Conservation (phyloP, 495 filamentous ascomycete species). For the Penicillium paradoxum region DNA sequence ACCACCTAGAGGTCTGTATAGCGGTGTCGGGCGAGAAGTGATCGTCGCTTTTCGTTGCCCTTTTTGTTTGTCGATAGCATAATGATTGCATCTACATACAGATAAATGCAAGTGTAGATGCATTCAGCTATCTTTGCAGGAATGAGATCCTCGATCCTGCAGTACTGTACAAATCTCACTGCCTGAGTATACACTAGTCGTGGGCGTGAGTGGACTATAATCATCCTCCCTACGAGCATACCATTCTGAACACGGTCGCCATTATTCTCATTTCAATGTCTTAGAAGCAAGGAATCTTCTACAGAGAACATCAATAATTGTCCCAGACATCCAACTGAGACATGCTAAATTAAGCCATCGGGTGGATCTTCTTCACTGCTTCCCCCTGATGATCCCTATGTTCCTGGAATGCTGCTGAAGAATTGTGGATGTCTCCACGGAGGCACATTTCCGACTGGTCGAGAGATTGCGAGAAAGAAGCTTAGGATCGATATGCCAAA, state of each 20-base stretch:
- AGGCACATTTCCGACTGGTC: not conserved
- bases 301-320: not conserved
- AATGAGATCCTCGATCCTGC: too few species aligned
- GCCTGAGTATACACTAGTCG: too few species aligned
- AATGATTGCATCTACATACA: too few species aligned
- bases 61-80: not conserved
- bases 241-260: too few species aligned
- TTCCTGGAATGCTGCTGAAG: not conserved
- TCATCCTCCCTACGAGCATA: too few species aligned
- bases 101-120: too few species aligned
- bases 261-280: too few species aligned
- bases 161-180: too few species aligned
- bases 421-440: not conserved
- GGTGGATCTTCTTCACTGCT: not conserved
- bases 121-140: too few species aligned
- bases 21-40: too few species aligned
- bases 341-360: not conserved
- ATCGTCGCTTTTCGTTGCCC: not conserved
- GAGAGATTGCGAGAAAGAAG: not conserved
- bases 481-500: constrained; percentile 5
- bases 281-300: constrained; percentile 1
- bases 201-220: too few species aligned
- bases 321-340: not conserved
- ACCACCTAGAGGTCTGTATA: not conserved
- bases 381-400: not conserved